Evolutionary conservation across 2,329 filamentous ascomycete genomes (phyloP), one percentile per base, ranked within the genome.

Genomic region (Talaromyces atroroseus): DNA sequence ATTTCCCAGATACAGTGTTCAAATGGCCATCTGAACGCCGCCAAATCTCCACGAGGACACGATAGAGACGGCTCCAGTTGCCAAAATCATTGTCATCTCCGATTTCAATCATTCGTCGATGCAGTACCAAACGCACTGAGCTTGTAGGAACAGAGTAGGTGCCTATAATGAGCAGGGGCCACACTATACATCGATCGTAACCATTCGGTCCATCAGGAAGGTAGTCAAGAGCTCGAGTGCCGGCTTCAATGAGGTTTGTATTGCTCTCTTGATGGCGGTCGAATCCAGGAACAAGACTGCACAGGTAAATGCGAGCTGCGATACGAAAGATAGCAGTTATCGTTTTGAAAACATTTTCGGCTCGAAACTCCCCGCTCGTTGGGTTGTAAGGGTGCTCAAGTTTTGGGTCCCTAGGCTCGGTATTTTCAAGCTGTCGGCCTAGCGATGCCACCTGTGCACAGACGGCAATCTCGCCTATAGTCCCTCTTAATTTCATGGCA

Each of bases 301-400:
- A 96, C n/a, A 97, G 85, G 75, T 96, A 96, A 75, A 99, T 91
- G 68, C 92, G 88, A 2, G 92, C 92, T 2, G 92, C 92, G 54
- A 95, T 79, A 65, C 92, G 89, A 83, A 95, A 99, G 45, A 95
- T 85, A 42, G 87, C 82, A 0, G 91, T 95, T 74, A 97, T 90
- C 78, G 95, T 96, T 72, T 83, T 86, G 69, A 86, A 87, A 61
- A 97, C 82, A 73, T 95, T 88, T 68, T 88, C 89, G 2, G 92
- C 88, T 56, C 86, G 86, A 63, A 96, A 82, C 48, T 85, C 84
- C 58, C 90, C 90, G 58, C 86, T 88, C 16, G 75, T 71, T 0
- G 62, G 23, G 1, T 78, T 78, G 66, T 78, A 81, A 60, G 82
- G 79, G 61, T 84, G 64, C 36, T 85, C 78, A 77, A 89, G 59